Evolutionary conservation across 2,329 filamentous ascomycete species (phyloP), one percentile per base, ranked within the genome.

Genomic region (Pseudogymnoascus sp.): DNA sequence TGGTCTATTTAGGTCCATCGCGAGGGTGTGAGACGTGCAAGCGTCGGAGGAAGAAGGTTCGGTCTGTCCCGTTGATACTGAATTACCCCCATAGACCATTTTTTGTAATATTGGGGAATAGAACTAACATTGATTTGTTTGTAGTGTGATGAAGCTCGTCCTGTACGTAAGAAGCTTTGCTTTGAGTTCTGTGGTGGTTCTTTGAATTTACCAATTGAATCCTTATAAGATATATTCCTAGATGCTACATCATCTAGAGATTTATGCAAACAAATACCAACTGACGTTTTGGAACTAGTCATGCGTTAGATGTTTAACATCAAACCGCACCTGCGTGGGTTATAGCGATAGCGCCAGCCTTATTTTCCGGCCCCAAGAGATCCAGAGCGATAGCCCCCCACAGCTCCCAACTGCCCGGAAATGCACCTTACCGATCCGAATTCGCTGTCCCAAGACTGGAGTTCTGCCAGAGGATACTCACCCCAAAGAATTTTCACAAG

Each of bases 91-190:
- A 18, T 5, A 34, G 34, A 12, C n/a, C 12, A 25, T 5, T 9
- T 31, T 14, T 38, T 25, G 40, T 21, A n/a, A 11, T 37, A 28
- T 38, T 25, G 9, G 37, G 11, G 8, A 63, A 62, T 23, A 46
- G 8, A 42, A 21, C 60, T 60, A 16, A 53, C 59, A 46, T 16
- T 16, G 6, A 28, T 8, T 12, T 9, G 18, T 31, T 12, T 16
- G 4, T 37, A 69, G 68, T 70, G 68, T 62, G 68, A 70, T 46
- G 66, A 66, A 61, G 63, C 64, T 46, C 68, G 68, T 42, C 68
- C 67, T 46, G 68, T 69, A 66, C 37, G 67, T 64, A 37, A 21
- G n/a, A 16, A 40, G 12, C 12, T 43, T 53, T 18, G 8, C 40
- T 18, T 60, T 23, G 21, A 46, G 9, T 28, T 25, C 7, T 21